Evolutionary conservation across 176 grass and related monocot genomes (phyloP).

Genomic region (Elaeis guineensis): DNA sequence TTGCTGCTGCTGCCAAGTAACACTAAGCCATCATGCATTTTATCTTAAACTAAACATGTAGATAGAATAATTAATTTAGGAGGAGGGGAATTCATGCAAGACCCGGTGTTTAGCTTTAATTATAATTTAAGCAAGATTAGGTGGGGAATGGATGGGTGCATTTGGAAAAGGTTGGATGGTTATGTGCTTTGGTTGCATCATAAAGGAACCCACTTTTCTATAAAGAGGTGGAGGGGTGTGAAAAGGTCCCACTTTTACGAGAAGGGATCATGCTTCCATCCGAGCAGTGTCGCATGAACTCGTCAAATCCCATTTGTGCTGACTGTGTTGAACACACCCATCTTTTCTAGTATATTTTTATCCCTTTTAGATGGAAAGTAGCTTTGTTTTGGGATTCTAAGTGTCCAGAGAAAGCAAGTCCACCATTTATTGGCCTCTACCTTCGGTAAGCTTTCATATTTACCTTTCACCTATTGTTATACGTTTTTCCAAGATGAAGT

Average conservation of each 20-base stretch:
- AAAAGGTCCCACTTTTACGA: neutral
- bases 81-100: conserved; percentile 11
- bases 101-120: conserved; percentile 1
- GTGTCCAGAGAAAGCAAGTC: no score
- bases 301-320: neutral
- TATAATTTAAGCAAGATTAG: conserved; percentile 20
- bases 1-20: conserved; percentile 6
- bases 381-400: neutral
- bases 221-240: neutral
- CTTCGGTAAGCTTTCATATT: no score
- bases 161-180: conserved; percentile 3
- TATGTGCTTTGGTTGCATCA: conserved; percentile 32
- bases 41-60: neutral
- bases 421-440: no score
- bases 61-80: conserved; percentile 11
- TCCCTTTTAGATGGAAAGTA: neutral
- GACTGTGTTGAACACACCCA: conserved; percentile 14
- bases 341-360: conserved; percentile 2
- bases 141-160: conserved; percentile 30
- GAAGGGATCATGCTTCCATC: conserved; percentile 4
- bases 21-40: neutral
- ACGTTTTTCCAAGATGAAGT: no score
- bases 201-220: conserved; percentile 23
- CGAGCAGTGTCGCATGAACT: no score
- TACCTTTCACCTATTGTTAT: no score